Base-by-base conservation (phyloP, 257 asterid species). In the Plantago ovata region DNA sequence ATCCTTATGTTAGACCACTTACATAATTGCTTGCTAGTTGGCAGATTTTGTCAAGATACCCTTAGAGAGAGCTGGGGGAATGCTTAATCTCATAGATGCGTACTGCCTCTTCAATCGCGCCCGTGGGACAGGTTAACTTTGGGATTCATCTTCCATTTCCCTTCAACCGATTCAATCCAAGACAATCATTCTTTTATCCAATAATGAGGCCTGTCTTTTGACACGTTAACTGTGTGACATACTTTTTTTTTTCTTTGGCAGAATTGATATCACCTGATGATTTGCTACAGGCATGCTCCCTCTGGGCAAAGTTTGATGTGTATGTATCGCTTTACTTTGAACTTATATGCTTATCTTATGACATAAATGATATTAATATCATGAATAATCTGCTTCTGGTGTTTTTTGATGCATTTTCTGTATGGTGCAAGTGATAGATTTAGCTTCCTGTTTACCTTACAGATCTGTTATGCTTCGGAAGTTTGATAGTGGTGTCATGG, bases 81-180 rank as follows among this genome's bases (percentile, higher is more conserved):
- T 83, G 87, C 71, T 93, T 58, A 93, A 89, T 72, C 76, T 93
- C 59, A 89, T 89, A 32, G 98, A 93, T 77, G 63, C 86, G 14
- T 93, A 93, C 77, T 93, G 97, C 81, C 94, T 84, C 52, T 93
- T 93, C 79, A 93, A 93, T 73, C 94, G 97, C 56, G 98, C 98
- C 61, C 93, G 98, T 63, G 98, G 98, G 68, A 93, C 98, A 86
- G 97, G 97, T 89, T 58, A 56, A 38, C n/a, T 38, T 65, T 64
- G 58, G 14, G 5, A 28, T 59, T 45, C 19, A 15, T 50, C 24
- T 53, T 48, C 75, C 12, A 19, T 6, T 13, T 65, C 18, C 56
- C 28, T 52, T 61, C 21, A 21, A 21, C 32, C 3, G 11, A 49
- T 45, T 28, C 38, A 56, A 53, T 33, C 53, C 42, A 61, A 63